Evolutionary conservation across 23 red algal genomes (phyloP).

Genomic region (Pyropia haitanensis): DNA sequence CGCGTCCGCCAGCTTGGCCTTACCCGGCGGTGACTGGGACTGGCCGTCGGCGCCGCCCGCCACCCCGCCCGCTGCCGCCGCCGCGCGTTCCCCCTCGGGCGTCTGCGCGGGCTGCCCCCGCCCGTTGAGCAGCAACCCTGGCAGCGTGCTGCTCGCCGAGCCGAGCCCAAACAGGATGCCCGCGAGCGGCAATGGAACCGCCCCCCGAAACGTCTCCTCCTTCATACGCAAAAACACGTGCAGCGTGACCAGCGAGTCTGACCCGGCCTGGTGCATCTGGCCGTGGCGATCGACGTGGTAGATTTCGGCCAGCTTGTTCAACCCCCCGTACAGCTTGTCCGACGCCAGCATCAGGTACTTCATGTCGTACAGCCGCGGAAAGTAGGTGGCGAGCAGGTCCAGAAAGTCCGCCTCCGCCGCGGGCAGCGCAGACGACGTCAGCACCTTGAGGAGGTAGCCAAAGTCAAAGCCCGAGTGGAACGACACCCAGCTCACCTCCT

Average conservation of each 20-base stretch:
- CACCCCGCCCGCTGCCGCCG: no score
- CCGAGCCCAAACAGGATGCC: constrained; percentile 49
- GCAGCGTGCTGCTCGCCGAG: no score
- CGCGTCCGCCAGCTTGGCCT: no score
- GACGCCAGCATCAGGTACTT: constrained; percentile 74
- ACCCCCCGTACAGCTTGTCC: constrained; percentile 67
- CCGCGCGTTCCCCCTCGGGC: no score
- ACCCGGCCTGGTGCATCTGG: constrained; percentile 81
- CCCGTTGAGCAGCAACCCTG: no score
- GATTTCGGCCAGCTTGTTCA: constrained; percentile 79
- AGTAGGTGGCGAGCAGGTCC: constrained; percentile 73
- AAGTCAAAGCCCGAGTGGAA: constrained; percentile 94
- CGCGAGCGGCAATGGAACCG: constrained; percentile 14
- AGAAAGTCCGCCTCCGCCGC: constrained; percentile 65
- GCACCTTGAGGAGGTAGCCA: constrained; percentile 80
- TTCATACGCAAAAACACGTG: constrained; percentile 67
- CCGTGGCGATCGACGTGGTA: constrained; percentile 63
- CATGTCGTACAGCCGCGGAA: constrained; percentile 87
- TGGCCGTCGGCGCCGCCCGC: no score
- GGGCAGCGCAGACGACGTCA: constrained; percentile 56
- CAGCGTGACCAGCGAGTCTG: constrained; percentile 76
- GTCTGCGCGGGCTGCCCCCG: no score
- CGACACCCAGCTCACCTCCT: constrained; percentile 68
- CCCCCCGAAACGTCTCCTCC: constrained; percentile 36
- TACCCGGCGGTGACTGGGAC: no score